Evolutionary conservation across 1,139 yeast genomes (phyloP).

Genomic region (Candida pseudoviswanathii): DNA sequence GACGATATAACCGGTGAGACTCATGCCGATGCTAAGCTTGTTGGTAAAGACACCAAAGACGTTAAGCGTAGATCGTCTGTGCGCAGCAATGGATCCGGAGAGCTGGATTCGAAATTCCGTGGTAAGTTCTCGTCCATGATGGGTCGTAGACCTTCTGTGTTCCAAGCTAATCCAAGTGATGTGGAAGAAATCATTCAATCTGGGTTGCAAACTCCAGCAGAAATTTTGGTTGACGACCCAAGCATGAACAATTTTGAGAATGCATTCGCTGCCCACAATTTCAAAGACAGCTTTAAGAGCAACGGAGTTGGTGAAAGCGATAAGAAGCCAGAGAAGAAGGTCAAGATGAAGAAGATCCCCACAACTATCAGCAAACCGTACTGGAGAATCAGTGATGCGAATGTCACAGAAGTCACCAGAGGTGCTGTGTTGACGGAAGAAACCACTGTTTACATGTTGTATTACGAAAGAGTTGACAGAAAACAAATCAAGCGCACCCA

Average conservation of each 20-base stretch:
- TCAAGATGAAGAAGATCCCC: slow-evolving; percentile 54
- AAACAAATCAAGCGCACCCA: slow-evolving; percentile 17
- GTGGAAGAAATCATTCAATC: slow-evolving; percentile 45
- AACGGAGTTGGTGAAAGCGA: neutral
- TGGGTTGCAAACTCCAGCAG: slow-evolving; percentile 48
- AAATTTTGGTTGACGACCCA: slow-evolving; percentile 39
- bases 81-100: slow-evolving; percentile 8
- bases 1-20: slow-evolving; percentile 27
- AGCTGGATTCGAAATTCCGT: slow-evolving; percentile 30
- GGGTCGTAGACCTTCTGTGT: slow-evolving; percentile 48
- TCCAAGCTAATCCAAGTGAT: slow-evolving; percentile 38
- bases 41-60: neutral
- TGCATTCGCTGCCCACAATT: slow-evolving; percentile 16
- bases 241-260: slow-evolving; percentile 26
- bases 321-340: slow-evolving; percentile 18
- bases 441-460: slow-evolving; percentile 78
- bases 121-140: slow-evolving; percentile 41
- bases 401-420: slow-evolving; percentile 62
- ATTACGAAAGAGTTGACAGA: slow-evolving; percentile 63
- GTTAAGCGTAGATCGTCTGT: slow-evolving; percentile 8
- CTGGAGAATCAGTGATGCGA: slow-evolving; percentile 87
- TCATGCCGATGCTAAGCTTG: slow-evolving; percentile 8
- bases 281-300: slow-evolving; percentile 1
- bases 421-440: slow-evolving; percentile 67
- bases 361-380: slow-evolving; percentile 62